phyloP scores from a whole-genome alignment of 2,329 filamentous ascomycete species.

The Tetracladium maxilliforme region DNA sequence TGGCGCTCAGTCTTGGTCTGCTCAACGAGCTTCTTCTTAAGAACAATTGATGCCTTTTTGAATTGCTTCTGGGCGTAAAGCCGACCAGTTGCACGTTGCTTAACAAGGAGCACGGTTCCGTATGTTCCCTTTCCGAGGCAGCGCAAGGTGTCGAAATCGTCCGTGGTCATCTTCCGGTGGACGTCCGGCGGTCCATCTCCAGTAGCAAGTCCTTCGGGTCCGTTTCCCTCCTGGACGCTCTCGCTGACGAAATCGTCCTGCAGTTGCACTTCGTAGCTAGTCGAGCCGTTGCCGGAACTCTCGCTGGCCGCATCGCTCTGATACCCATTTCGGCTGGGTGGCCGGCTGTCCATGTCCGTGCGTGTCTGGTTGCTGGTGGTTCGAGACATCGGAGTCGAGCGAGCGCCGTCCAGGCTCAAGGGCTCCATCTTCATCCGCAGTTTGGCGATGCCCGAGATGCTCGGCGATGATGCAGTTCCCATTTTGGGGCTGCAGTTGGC shows the following conservation, averaged over 20 bases:
- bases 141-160: conserved; percentile 79
- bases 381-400: conserved; percentile 23
- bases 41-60: conserved; percentile 87
- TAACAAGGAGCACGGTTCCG: conserved; percentile 86
- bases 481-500: conserved; percentile 46
- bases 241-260: conserved; percentile 75
- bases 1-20: conserved; percentile 95
- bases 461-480: conserved; percentile 29
- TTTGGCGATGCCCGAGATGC: conserved; percentile 62
- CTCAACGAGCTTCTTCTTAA: conserved; percentile 91
- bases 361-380: conserved; percentile 40
- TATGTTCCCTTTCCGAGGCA: conserved; percentile 95
- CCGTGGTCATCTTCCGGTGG: conserved; percentile 71
- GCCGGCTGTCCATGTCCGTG: conserved; percentile 40
- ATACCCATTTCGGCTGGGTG: conserved; percentile 42
- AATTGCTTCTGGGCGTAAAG: conserved; percentile 98
- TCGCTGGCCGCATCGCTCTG: conserved; percentile 21
- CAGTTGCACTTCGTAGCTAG: conserved; percentile 73
- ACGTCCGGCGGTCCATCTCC: conserved; percentile 28
- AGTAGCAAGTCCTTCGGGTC: conserved; percentile 13
- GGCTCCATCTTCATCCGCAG: conserved; percentile 71
- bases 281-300: conserved; percentile 34
- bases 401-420: conserved; percentile 44
- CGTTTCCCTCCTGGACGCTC: conserved; percentile 23
- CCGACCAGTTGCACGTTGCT: conserved; percentile 73